These are phyloP conservation scores for Cladosporium sp. DNA, from an alignment of 2,329 filamentous ascomycete species.

Conservation along the genomic window DNA sequence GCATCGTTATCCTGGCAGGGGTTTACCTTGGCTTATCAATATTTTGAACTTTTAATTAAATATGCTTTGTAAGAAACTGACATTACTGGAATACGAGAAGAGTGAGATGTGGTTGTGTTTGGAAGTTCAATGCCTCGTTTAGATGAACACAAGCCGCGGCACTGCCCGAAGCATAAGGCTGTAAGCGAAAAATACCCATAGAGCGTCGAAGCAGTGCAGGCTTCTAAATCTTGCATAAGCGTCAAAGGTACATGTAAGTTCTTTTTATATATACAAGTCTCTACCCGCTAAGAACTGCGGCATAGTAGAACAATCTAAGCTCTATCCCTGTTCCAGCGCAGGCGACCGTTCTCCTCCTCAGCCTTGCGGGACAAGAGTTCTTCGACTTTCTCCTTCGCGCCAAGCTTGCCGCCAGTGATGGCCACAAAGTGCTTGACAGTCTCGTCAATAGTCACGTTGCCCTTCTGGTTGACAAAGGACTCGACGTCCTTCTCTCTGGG, in stretches of 20 bases:
- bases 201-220: not conserved
- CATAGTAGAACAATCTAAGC: conserved; percentile 3
- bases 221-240: not conserved
- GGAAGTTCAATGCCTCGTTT: not conserved
- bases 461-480: conserved; percentile 40
- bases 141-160: not conserved
- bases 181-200: not conserved
- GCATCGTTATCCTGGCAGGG: not conserved
- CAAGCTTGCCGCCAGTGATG: conserved; percentile 48
- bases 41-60: not conserved
- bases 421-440: conserved; percentile 45
- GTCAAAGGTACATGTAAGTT: conserved; percentile 1
- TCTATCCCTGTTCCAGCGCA: conserved; percentile 17
- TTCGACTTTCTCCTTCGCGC: conserved; percentile 60
- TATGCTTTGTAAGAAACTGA: not conserved
- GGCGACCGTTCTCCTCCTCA: conserved; percentile 2
- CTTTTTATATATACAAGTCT: conserved; percentile 9
- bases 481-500: conserved; percentile 69
- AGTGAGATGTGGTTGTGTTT: not conserved
- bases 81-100: not conserved
- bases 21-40: not conserved
- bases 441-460: conserved; percentile 37
- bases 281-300: not conserved
- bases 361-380: conserved; percentile 58
- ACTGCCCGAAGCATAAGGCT: not conserved